Base-by-base conservation (phyloP, 1,139 yeast genomes). In the Taphrina pruni region DNA sequence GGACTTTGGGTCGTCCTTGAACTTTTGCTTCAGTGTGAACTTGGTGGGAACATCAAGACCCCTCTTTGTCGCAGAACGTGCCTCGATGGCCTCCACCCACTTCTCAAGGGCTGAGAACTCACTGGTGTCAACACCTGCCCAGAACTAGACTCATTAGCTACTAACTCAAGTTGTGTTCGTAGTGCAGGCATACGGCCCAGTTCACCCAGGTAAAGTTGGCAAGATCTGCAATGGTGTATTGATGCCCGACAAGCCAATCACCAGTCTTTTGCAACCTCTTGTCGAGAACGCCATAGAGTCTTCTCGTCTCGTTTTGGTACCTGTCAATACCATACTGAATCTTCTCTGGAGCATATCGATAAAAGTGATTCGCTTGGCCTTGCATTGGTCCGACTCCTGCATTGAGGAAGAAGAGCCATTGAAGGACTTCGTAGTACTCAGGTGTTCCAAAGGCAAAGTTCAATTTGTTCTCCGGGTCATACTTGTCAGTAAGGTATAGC, bases 361-460 rank as follows among this genome's bases (percentile, higher is more conserved):
- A 66, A 75, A 85, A 87, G 75, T 84, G 86, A 72, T 78, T 77
- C 48, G 84, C 85, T 74, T 86, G 88, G 11, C 89, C 88, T 73
- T 83, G 86, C 82, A 84, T 84, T 69, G 89, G 88, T 35, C 88
- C 87, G 64, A 84, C 78, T 6, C 87, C 87, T 0, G 87, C 85
- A 77, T 84, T 82, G 75, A 85, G 88, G 79, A 85, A 86, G 66
- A 81, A 79, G 20, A 83, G 72, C 82, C 87, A 81, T 72, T 85
- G 86, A 9, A 71, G 83, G 43, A 58, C 64, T n/a, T 65, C 69
- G 38, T 50, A 65, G 45, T 65, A 65, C 43, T 65, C 69, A 14
- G 54, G 46, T 20, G 86, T 77, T 2, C 85, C 85, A 32, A 74
- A 73, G 9, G 79, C 79, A 73, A 80, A 86, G 55, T 84, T 81